Percentiles rank a stretch among this genome's conserved stretches.
These are phyloP conservation scores for Handroanthus guayacan DNA, from an alignment of 257 asterid species.

Conservation along the genomic window DNA sequence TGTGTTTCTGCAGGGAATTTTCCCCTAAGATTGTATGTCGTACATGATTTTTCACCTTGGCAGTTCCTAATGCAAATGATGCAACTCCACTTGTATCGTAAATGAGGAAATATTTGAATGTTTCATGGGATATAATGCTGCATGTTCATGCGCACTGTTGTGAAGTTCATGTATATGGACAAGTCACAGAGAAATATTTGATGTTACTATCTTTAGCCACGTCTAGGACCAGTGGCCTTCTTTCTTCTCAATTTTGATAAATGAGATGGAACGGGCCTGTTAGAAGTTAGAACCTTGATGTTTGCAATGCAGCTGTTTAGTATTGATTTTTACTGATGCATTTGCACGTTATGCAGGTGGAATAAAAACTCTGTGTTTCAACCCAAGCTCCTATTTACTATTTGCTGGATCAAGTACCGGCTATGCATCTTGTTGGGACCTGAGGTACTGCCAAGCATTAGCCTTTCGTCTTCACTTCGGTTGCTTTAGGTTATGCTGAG, in stretches of 20 bases:
- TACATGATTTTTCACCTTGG: neutral
- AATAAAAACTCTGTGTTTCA: constrained; percentile 71
- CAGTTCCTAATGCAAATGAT: neutral
- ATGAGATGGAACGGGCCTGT: neutral
- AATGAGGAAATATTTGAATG: neutral
- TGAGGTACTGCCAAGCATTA: constrained; percentile 56
- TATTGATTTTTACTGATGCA: constrained; percentile 25
- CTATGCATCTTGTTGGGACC: constrained; percentile 86
- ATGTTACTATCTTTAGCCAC: neutral
- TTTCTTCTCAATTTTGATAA: neutral
- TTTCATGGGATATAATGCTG: constrained; percentile 2
- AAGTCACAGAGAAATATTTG: neutral
- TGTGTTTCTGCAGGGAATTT: neutral
- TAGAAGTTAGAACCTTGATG: neutral
- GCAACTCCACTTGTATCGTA: neutral
- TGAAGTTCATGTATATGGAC: neutral
- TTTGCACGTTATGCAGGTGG: constrained; percentile 49
- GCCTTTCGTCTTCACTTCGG: neutral
- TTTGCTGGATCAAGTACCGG: constrained; percentile 91
- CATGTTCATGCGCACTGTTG: neutral
- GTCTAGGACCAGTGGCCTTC: neutral
- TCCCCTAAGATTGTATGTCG: neutral
- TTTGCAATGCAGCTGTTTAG: constrained; percentile 9
- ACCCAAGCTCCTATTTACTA: constrained; percentile 65
- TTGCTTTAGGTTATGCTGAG: constrained; percentile 2